Evolutionary conservation across 202 grass and related monocot species (phyloP).

Genomic region (Hordeum pubiflorum): DNA sequence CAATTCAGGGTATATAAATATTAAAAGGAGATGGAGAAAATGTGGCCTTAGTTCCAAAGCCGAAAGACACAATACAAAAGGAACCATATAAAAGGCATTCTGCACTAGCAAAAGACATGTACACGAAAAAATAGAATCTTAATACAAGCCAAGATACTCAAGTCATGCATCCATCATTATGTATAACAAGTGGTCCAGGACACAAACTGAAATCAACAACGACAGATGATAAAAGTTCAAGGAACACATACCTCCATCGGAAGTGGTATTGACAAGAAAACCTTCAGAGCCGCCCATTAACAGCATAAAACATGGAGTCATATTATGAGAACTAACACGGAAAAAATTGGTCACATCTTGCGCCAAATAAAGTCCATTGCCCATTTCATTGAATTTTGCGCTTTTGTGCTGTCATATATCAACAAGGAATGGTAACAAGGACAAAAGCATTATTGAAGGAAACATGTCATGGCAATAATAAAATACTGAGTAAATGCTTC

Average conservation of each 20-base stretch:
- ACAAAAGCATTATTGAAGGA: conserved; percentile 4
- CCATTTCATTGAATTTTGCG: conserved; percentile 35
- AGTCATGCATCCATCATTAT: conserved; percentile 8
- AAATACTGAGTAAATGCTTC: conserved; percentile 4
- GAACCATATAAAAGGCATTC: neutral
- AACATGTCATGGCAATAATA: neutral
- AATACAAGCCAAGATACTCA: neutral
- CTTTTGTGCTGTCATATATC: conserved; percentile 43
- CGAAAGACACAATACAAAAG: neutral
- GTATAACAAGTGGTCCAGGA: neutral
- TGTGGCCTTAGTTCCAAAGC: conserved; percentile 13
- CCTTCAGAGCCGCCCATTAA: conserved; percentile 26
- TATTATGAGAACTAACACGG: conserved; percentile 10
- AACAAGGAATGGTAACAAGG: conserved; percentile 25
- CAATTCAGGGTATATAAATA: conserved; percentile 3
- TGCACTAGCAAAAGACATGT: neutral
- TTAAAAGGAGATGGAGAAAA: neutral
- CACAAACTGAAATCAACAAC: neutral
- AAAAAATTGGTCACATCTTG: conserved; percentile 1
- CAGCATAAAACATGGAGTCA: conserved; percentile 25
- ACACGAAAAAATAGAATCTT: neutral
- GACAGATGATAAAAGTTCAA: neutral
- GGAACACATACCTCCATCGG: conserved; percentile 18
- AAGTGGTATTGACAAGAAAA: conserved; percentile 20
- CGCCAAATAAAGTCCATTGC: neutral